Evolutionary conservation across 2,329 filamentous ascomycete species (phyloP), one percentile per base, ranked within the genome.

Genomic region (Cercospora canescens): DNA sequence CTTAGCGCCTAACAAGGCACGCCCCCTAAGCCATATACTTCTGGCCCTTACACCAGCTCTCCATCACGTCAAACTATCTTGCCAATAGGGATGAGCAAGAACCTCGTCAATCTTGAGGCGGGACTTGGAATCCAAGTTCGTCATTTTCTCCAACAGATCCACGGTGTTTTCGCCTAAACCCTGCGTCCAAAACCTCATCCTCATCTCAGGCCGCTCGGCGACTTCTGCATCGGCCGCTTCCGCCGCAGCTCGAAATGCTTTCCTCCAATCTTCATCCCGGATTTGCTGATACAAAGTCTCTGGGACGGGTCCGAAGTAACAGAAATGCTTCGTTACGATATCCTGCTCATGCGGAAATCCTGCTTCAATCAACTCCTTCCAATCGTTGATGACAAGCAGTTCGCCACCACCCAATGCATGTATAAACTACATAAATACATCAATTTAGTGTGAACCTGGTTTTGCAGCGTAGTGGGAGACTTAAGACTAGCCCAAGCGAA

Each of bases 401-500:
- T 75, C 76, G 28, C 72, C 71, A 63, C 70, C 74, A 52, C 76
- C 76, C 21, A 79, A 68, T 59, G 69, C 61, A 63, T 77, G 79
- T 71, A 78, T 75, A 69, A 73, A 79, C 78, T 80, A 66, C 63
- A 24, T 24, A 24, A 28, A 28, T 52, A 21, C 11, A 12, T 26
- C 14, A 50, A n/a, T 48, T 9, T 21, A 21, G 24, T n/a, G 24
- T 48, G 41, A n/a, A 21, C 41, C 41, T 48, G 21, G 18, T 48
- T 37, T 16, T 48, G 41, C 45, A 50, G 5, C 14, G 26, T 50
- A 24, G 12, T 50, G 12, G 26, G 12, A n/a, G 45, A 74, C 77
- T 74, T 72, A 80, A 76, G 14, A 81, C 75, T 16, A 80, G 73
- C 65, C 76, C 76, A 65, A 79, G 78, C 7, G 77, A 79, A 73